Evolutionary conservation across 2,329 filamentous ascomycete genomes (phyloP), one percentile per base, ranked within the genome.

Genomic region (Penicillium sp.): DNA sequence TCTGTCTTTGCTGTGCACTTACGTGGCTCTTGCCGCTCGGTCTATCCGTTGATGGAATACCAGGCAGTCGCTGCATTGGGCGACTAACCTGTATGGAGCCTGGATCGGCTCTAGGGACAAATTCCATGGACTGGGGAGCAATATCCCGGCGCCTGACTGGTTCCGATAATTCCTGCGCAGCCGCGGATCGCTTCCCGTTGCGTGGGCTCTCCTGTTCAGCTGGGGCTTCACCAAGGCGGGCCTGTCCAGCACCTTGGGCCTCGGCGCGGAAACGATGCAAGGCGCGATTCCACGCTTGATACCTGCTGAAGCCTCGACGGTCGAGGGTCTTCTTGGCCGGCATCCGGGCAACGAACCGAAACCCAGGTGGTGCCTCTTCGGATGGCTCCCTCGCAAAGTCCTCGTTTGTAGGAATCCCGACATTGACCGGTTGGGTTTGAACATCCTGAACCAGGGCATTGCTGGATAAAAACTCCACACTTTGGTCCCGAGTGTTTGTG

Each of bases 221-320:
- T 2, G 42, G 39, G 3, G 29, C 38, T 39, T 46, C 40, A 34
- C 42, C 37, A 32, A 49, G 32, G 13, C 40, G 54, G 4, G 39
- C 47, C 34, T 55, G 51, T 38, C 52, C 46, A 43, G 51, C 45
- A n/a, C 26, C 47, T 35, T 55, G 55, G 24, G 50, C 54, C 40
- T 56, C 56, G 29, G 66, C 63, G 42, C 66, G 67, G 53, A 70
- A 71, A 41, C 67, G 62, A 51, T 66, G 64, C 50, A 69, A 61
- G 18, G 71, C 71, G 48, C 70, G 69, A 46, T 74, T 69, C 71
- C 72, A 74, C 37, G 71, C 69, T 56, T 71, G 66, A 50, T 73
- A 74, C 54, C 72, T 67, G 57, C 66, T 73, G 44, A 72, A 74
- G 27, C 71, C 71, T 44, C 71, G 67, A 40, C 69, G 69, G 46